Evolutionary conservation across 2,329 filamentous ascomycete genomes (phyloP).

Genomic region (Mycocentrospora acerina): DNA sequence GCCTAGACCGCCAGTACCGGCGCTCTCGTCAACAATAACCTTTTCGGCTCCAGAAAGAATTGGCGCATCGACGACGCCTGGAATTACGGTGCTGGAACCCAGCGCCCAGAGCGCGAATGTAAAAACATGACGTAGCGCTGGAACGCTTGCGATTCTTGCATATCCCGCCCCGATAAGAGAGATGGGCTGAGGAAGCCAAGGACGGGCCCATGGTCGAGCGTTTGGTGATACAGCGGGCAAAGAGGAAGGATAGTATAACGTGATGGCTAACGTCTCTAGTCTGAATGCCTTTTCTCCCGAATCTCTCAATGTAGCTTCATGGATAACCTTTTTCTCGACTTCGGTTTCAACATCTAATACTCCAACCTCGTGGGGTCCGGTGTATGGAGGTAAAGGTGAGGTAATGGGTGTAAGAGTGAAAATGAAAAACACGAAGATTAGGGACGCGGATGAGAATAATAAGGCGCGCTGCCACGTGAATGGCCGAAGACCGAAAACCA

Average conservation of each 20-base stretch:
- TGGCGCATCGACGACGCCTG: constrained; percentile 47
- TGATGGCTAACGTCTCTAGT: constrained; percentile 48
- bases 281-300: constrained; percentile 46
- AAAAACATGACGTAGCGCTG: constrained; percentile 42
- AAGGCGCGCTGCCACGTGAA: constrained; percentile 27
- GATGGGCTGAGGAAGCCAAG: constrained; percentile 49
- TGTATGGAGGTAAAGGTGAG: constrained; percentile 45
- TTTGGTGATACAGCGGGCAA: constrained; percentile 17
- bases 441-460: constrained; percentile 28
- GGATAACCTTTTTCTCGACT: constrained; percentile 36
- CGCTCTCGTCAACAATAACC: constrained; percentile 22
- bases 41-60: constrained; percentile 31
- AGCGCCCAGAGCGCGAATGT: constrained; percentile 46
- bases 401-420: constrained; percentile 46
- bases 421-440: constrained; percentile 39
- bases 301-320: constrained; percentile 41
- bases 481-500: constrained; percentile 24
- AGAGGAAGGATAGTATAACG: constrained; percentile 49
- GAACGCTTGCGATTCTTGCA: constrained; percentile 44
- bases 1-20: constrained; percentile 14
- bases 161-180: constrained; percentile 47
- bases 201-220: constrained; percentile 39
- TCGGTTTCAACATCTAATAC: constrained; percentile 48
- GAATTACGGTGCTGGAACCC: constrained; percentile 45
- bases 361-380: constrained; percentile 47